Evolutionary conservation across 2,329 filamentous ascomycete genomes (phyloP), one percentile per base, ranked within the genome.

Genomic region (Hypoxylon sp.): DNA sequence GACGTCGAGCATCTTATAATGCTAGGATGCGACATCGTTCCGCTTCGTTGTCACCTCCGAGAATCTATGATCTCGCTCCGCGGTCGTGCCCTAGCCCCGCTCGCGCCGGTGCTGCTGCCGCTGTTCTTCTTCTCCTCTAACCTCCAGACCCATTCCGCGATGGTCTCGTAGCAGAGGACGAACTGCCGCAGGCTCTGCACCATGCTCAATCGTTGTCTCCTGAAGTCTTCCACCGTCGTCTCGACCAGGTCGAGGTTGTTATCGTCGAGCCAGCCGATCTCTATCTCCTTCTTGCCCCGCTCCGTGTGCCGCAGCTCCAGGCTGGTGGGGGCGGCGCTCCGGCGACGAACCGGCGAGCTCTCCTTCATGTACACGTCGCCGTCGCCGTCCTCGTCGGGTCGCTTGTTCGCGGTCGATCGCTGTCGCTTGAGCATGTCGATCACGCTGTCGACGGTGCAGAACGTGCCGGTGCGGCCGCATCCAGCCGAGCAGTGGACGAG

Each of bases 391-490:
- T n/a, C n/a, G n/a, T n/a, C n/a, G n/a, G n/a, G 72, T 6, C 68
- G 68, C 7, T 65, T 59, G 4, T 62, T 66, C 4, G 68, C 77
- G 7, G 76, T 76, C 53, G 81, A 76, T 30, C 82, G 85, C 77
- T 97, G 93, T n/a, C 92, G 88, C 80, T 97, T 97, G 63, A 99
- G 81, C 91, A 97, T 97, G 77, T 97, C 94, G 59, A 98, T 90
- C 7, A 98, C 95, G 39, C 91, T 94, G 76, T 98, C 95, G 15
- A 98, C 93, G 0, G 95, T 97, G 76, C 95, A 98, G 74, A 98
- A 99, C 0, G 95, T 94, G 3, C 95, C 95, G 0, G 95, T 99
- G 13, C 95, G 90, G 0, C 95, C 95, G 78, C 95, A 99, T 0
- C 95, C 95, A 3, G 95, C 95, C 56, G 93, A 97, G 79, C 95